Evolutionary conservation across 495 filamentous ascomycete genomes (phyloP), one percentile per base, ranked within the genome.

Genomic region (Aspergillus asperescens): DNA sequence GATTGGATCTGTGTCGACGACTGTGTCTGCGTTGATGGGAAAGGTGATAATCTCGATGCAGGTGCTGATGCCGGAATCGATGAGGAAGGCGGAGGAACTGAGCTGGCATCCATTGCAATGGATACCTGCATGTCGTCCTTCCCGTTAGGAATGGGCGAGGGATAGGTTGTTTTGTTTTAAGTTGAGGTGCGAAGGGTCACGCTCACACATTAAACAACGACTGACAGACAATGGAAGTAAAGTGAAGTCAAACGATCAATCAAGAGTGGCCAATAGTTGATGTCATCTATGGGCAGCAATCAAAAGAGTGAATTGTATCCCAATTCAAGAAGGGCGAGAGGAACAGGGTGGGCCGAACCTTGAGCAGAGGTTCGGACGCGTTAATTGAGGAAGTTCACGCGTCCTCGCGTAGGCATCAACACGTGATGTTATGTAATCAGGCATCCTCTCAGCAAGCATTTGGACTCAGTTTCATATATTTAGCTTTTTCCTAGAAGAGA

Each of bases 21-120:
- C 41, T 40, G 52, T 0, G 35, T 5, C 12, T 42, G 52, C 8
- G 38, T 9, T 7, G 49, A n/a, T 32, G 37, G 38, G 7, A 47
- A 27, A 7, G 49, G 49, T 3, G 57, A 54, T 9, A 61, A n/a
- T 20, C 34, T 55, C 1, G 52, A 20, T 15, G 29, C 25, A 1
- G 44, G 19, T 4, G 13, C 13, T 18, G 24, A 8, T 4, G 25
- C 5, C 12, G 23, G 4, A 19, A 31, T 46, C 13, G 27, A 32
- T 22, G 27, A 12, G 0, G 43, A 32, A 12, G 41, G 15, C 20
- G 23, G 43, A 1, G 39, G 9, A 2, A 1, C 27, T 5, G 43
- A 31, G 19, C 7, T 42, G 24, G 38, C 20, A 29, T 51, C 48
- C 18, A 38, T 48, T 24, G 49, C 20, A 18, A 37, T 37, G 12